Conservation (phyloP, 129 eudicot genomes). For the Oenanthe sinensis region DNA sequence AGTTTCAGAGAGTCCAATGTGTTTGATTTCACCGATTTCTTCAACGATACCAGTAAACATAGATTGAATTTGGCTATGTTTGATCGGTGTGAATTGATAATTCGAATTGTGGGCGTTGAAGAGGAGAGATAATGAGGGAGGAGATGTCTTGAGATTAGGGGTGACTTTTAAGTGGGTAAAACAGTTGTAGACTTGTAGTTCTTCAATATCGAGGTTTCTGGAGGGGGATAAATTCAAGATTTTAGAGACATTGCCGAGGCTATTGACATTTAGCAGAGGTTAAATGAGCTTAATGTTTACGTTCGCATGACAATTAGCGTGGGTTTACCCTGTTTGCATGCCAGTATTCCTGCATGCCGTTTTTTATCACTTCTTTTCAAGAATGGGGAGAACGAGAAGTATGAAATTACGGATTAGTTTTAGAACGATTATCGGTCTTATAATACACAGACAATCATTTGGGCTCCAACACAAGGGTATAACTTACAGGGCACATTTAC, state of each 20-base stretch:
- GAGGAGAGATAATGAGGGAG: constrained; percentile 10
- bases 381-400: background rate
- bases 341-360: background rate
- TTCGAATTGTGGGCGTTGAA: constrained; percentile 8
- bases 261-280: constrained; percentile 6
- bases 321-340: background rate
- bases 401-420: background rate
- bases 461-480: too few relatives aligned
- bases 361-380: background rate
- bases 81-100: background rate
- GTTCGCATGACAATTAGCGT: background rate
- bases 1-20: constrained; percentile 17
- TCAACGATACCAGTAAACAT: constrained; percentile 55
- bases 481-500: too few relatives aligned
- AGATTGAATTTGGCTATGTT: constrained; percentile 13
- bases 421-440: background rate
- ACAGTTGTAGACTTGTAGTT: background rate
- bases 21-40: constrained; percentile 41
- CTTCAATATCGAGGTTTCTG: constrained; percentile 12
- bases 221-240: constrained; percentile 4
- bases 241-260: constrained; percentile 9
- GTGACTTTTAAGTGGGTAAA: constrained; percentile 11
- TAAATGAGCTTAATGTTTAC: background rate
- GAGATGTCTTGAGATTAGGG: constrained; percentile 12
- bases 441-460: too few relatives aligned